These are phyloP conservation scores for Pisolithus orientalis DNA, from an alignment of 768 basidiomycete genomes.

Conservation along the genomic window DNA sequence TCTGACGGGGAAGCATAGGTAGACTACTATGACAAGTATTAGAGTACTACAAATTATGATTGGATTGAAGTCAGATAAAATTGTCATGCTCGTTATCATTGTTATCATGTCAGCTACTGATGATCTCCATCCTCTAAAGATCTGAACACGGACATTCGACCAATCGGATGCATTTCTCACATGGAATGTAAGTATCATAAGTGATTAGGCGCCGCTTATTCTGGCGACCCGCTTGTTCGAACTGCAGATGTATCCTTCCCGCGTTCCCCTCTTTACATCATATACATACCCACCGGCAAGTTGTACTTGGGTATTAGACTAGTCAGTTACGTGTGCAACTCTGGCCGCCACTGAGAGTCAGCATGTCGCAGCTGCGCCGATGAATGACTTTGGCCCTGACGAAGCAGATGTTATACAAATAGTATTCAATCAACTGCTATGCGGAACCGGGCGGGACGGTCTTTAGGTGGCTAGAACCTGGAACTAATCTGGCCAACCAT, in stretches of 20 bases:
- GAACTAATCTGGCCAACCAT: conserved; percentile 4
- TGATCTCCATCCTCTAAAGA: neutral
- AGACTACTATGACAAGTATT: neutral
- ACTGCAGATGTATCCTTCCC: neutral
- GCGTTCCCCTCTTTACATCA: neutral
- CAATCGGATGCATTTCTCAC: too few species aligned
- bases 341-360: neutral
- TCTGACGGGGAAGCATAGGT: neutral
- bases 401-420: conserved; percentile 7
- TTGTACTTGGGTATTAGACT: neutral
- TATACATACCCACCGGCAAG: neutral
- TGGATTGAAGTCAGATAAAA: neutral
- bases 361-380: too few species aligned
- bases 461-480: too few species aligned
- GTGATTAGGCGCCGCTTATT: neutral
- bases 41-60: neutral
- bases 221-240: neutral
- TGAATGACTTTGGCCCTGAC: conserved; percentile 6
- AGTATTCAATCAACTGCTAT: too few species aligned
- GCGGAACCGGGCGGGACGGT: too few species aligned
- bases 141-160: neutral
- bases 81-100: neutral
- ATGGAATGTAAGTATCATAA: neutral
- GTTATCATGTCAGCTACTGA: neutral
- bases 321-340: neutral